phyloP scores from a whole-genome alignment of 805 yeast species.

The Monosporozyma siamensis region DNA sequence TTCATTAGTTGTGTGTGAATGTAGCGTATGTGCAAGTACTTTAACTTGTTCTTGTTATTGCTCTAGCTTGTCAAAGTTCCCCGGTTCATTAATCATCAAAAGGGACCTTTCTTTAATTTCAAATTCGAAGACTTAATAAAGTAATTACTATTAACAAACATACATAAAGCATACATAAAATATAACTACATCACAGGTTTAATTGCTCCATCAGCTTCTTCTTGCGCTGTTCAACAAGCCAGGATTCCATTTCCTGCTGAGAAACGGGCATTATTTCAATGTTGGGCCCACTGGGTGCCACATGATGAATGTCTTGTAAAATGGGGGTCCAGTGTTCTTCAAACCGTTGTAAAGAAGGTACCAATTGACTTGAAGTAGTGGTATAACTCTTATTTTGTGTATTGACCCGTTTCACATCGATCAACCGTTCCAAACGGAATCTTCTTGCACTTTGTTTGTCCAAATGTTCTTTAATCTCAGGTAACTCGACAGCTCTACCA shows the following conservation, averaged over 20 bases:
- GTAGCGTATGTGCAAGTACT: no score
- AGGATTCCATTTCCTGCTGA: slow-evolving; percentile 34
- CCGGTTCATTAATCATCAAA: no score
- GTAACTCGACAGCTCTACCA: slow-evolving; percentile 75
- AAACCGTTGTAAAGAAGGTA: slow-evolving; percentile 5
- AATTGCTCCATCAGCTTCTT: slow-evolving; percentile 32
- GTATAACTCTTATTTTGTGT: background rate
- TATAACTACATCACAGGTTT: background rate
- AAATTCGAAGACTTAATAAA: no score
- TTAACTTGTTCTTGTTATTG: no score
- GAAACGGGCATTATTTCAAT: slow-evolving; percentile 24
- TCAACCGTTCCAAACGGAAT: background rate
- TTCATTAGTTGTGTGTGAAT: no score
- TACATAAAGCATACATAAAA: no score
- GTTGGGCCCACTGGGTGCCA: slow-evolving; percentile 1
- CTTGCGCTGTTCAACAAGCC: slow-evolving; percentile 40
- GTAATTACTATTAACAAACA: no score
- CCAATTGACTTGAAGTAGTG: background rate
- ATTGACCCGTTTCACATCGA: background rate
- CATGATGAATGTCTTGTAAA: slow-evolving; percentile 6
- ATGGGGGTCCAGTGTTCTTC: slow-evolving; percentile 12
- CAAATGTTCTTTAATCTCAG: slow-evolving; percentile 52
- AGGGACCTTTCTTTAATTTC: no score
- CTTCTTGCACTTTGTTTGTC: slow-evolving; percentile 14
- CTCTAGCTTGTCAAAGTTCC: no score